These are phyloP conservation scores for Cornus suecica DNA, from an alignment of 148 eudicot genomes.

Conservation along the genomic window DNA sequence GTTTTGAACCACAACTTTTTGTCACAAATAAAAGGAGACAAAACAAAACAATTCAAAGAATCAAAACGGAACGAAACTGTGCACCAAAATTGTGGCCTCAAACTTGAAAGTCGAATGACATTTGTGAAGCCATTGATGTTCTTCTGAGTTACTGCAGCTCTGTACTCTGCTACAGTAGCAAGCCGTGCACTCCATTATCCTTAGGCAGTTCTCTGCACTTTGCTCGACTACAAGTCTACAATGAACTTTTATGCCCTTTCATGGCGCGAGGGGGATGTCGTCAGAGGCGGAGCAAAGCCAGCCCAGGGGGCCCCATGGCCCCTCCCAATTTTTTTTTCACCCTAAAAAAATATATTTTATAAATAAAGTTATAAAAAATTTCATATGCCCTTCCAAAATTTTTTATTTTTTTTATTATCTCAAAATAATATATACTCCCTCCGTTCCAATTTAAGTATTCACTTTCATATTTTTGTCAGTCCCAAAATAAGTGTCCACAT, in stretches of 20 bases:
- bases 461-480: too few species aligned
- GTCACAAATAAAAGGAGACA: not conserved
- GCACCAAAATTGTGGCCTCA: not conserved
- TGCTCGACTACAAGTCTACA: not conserved
- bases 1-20: not conserved
- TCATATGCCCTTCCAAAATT: too few species aligned
- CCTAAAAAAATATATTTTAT: too few species aligned
- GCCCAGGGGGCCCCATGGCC: too few species aligned
- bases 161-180: not conserved
- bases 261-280: not conserved
- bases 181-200: not conserved
- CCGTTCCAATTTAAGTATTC: too few species aligned
- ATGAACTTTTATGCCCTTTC: not conserved
- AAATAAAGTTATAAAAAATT: too few species aligned
- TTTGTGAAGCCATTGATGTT: not conserved
- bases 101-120: not conserved
- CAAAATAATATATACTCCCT: too few species aligned
- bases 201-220: not conserved
- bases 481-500: too few species aligned
- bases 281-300: too few species aligned
- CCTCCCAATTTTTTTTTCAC: too few species aligned
- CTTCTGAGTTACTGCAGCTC: not conserved
- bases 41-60: not conserved
- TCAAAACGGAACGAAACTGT: too few species aligned
- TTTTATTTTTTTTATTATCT: too few species aligned